A percentile compares a stretch with the other conserved stretches of the same genome.
Conservation (phyloP, 2,329 filamentous ascomycete genomes). For the Drechslerella coelobrocha region DNA sequence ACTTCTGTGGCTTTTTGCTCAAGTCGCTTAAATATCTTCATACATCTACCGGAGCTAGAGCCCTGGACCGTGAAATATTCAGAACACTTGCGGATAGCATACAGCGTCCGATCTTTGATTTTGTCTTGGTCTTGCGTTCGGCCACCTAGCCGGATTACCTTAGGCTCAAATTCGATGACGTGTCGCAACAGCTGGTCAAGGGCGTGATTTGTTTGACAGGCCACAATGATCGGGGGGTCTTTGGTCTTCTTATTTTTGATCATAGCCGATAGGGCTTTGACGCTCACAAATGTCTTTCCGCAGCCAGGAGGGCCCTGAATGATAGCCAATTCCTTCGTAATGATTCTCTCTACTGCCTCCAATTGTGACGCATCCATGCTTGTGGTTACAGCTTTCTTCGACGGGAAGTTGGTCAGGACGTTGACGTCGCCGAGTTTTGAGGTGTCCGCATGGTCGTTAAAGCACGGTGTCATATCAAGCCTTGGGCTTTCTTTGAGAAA, state of each 20-base stretch:
- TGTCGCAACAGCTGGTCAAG: slow-evolving; percentile 76
- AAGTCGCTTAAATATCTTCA: slow-evolving; percentile 60
- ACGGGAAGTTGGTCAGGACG: slow-evolving; percentile 66
- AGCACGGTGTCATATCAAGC: slow-evolving; percentile 63
- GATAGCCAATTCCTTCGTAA: slow-evolving; percentile 75
- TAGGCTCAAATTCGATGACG: slow-evolving; percentile 67
- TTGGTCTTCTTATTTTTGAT: slow-evolving; percentile 65
- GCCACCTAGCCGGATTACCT: slow-evolving; percentile 72
- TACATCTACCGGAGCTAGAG: slow-evolving; percentile 58
- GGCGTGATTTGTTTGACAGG: slow-evolving; percentile 90
- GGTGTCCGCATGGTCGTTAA: slow-evolving; percentile 55
- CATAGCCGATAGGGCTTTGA: slow-evolving; percentile 72
- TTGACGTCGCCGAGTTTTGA: slow-evolving; percentile 62
- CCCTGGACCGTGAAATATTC: slow-evolving; percentile 57
- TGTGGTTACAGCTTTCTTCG: slow-evolving; percentile 56
- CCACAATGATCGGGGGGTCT: slow-evolving; percentile 75
- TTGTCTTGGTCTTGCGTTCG: slow-evolving; percentile 69
- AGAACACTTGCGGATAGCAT: slow-evolving; percentile 63
- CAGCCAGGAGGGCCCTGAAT: slow-evolving; percentile 81
- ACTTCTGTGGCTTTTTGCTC: slow-evolving; percentile 59
- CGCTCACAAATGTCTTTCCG: slow-evolving; percentile 81
- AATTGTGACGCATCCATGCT: slow-evolving; percentile 75
- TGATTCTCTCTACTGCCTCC: slow-evolving; percentile 71
- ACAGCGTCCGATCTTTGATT: slow-evolving; percentile 72
- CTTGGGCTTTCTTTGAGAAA: slow-evolving; percentile 64